phyloP scores from a whole-genome alignment of 208 protist species.

The Strigomonas galati region DNA sequence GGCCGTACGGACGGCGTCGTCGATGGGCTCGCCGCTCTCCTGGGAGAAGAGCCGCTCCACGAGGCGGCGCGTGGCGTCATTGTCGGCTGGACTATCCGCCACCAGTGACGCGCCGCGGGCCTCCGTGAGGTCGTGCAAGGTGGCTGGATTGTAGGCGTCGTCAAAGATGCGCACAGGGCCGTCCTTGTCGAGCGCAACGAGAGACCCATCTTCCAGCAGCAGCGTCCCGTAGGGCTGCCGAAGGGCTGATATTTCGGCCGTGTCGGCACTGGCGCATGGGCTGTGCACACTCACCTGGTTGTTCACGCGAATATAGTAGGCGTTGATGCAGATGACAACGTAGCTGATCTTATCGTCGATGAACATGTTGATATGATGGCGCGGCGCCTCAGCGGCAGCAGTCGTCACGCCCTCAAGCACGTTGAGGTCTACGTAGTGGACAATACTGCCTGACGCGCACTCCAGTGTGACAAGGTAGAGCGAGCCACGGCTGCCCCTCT shows the following conservation, averaged over 20 bases:
- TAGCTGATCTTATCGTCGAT: constrained; percentile 35
- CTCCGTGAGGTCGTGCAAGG: background rate
- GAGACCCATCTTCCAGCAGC: constrained; percentile 33
- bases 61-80: constrained; percentile 16
- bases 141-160: constrained; percentile 14
- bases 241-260: constrained; percentile 33
- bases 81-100: constrained; percentile 5
- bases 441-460: constrained; percentile 36
- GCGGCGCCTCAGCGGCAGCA: constrained; percentile 32
- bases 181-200: constrained; percentile 50
- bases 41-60: constrained; percentile 28
- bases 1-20: constrained; percentile 52
- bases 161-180: constrained; percentile 43
- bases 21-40: constrained; percentile 20
- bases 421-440: constrained; percentile 59
- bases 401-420: constrained; percentile 43
- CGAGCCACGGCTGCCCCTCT: constrained; percentile 26
- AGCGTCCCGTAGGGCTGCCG: constrained; percentile 34
- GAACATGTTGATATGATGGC: constrained; percentile 60
- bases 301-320: constrained; percentile 75
- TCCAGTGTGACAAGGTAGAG: constrained; percentile 63
- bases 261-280: constrained; percentile 73
- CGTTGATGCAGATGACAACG: constrained; percentile 46
- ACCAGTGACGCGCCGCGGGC: background rate
- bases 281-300: constrained; percentile 63